Conservation (phyloP, 1,284 basidiomycete genomes). For the Cryptococcus sp. region DNA sequence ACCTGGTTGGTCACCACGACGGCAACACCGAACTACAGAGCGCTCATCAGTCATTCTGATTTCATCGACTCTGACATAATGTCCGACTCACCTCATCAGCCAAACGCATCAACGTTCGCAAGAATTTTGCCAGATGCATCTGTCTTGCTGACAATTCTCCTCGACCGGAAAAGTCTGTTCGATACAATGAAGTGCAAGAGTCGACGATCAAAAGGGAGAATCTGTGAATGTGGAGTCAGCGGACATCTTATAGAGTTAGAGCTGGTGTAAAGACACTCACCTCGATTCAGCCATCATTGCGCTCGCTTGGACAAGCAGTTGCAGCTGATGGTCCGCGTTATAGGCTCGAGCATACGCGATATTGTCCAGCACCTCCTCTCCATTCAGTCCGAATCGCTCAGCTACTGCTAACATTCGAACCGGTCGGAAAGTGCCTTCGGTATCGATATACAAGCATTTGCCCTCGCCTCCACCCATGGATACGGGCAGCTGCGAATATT, state of each 20-base stretch:
- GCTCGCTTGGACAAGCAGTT: constrained; percentile 85
- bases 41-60: background rate
- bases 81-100: constrained; percentile 79
- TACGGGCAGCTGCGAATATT: constrained; percentile 67
- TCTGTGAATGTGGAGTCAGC: constrained; percentile 56
- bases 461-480: constrained; percentile 99
- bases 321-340: constrained; percentile 96
- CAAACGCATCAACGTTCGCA: constrained; percentile 86
- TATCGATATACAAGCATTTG: constrained; percentile 98
- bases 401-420: constrained; percentile 92
- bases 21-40: constrained; percentile 84
- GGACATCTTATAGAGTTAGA: background rate
- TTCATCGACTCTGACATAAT: background rate
- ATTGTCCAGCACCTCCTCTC: constrained; percentile 97
- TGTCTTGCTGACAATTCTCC: constrained; percentile 95
- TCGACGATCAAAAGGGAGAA: constrained; percentile 97
- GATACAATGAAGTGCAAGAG: constrained; percentile 92
- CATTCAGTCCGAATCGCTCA: constrained; percentile 91
- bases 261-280: constrained; percentile 55
- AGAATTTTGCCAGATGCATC: constrained; percentile 95
- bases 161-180: constrained; percentile 93
- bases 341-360: constrained; percentile 98
- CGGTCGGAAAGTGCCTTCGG: constrained; percentile 97
- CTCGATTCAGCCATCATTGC: constrained; percentile 97
- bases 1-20: constrained; percentile 99